Conservation (phyloP, 352 stramenopile genomes). For the Salisapilia sapeloensis region DNA sequence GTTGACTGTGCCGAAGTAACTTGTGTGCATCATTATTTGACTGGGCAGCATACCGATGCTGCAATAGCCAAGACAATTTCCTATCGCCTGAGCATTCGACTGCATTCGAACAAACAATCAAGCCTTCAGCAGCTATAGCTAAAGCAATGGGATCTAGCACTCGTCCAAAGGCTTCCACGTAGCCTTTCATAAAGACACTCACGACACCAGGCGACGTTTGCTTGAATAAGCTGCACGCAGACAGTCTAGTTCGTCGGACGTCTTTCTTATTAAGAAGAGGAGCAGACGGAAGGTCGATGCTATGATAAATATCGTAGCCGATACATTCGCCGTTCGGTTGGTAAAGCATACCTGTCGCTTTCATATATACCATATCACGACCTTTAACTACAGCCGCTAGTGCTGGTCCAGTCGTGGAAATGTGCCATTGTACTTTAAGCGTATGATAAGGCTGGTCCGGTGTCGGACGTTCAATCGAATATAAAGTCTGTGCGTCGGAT, state of each 20-base stretch:
- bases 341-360: not conserved
- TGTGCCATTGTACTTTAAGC: constrained; percentile 30
- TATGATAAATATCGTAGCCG: constrained; percentile 5
- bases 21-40: too few species aligned
- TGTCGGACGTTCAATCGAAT: constrained; percentile 11
- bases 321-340: constrained; percentile 2
- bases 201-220: constrained; percentile 10
- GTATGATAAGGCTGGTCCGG: constrained; percentile 16
- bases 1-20: too few species aligned
- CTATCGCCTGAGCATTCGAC: constrained; percentile 6
- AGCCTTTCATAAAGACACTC: constrained; percentile 16
- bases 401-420: not conserved
- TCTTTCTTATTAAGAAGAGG: not conserved
- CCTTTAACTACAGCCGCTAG: not conserved
- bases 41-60: too few species aligned
- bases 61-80: constrained; percentile 7
- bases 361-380: not conserved
- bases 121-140: constrained; percentile 6
- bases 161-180: constrained; percentile 6
- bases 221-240: constrained; percentile 9
- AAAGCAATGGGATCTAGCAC: constrained; percentile 11
- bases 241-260: not conserved
- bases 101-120: constrained; percentile 6
- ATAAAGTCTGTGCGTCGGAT: constrained; percentile 17
- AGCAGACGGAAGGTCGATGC: not conserved